Percentiles rank a stretch among this genome's conserved stretches.
phyloP scores from a whole-genome alignment of 2,329 filamentous ascomycete genomes.

The Aspergillus terreus region DNA sequence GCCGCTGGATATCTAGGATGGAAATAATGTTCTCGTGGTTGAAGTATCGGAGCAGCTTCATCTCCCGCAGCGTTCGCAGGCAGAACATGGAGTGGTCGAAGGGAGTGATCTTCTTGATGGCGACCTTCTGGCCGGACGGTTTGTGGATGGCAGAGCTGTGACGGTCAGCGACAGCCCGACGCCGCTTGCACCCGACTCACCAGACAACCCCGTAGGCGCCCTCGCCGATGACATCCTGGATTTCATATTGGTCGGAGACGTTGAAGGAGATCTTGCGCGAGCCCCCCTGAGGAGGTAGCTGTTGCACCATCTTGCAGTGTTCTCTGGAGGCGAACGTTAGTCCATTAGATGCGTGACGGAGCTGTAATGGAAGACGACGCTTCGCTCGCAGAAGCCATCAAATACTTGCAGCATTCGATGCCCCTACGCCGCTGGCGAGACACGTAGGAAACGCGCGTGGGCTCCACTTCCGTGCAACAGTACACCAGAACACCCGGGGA shows the following conservation, averaged over 20 bases:
- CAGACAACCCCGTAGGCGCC: constrained; percentile 98
- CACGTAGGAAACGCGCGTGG: background rate
- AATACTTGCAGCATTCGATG: background rate
- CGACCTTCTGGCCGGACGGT: constrained; percentile 95
- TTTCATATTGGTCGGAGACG: constrained; percentile 98
- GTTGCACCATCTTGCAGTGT: constrained; percentile 38
- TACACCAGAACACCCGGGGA: background rate
- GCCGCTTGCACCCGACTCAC: constrained; percentile 51
- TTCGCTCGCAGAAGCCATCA: background rate
- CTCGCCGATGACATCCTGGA: constrained; percentile 98
- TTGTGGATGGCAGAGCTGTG: constrained; percentile 92
- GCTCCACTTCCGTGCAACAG: background rate
- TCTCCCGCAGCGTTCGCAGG: constrained; percentile 90
- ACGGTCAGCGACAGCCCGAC: constrained; percentile 11
- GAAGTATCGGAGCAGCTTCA: constrained; percentile 98
- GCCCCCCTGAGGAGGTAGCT: constrained; percentile 48
- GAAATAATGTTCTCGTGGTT: constrained; percentile 99
- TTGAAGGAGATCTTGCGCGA: constrained; percentile 98
- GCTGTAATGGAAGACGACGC: background rate
- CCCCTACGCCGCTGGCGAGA: background rate
- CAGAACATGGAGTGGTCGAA: constrained; percentile 99
- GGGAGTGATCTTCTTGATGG: constrained; percentile 99
- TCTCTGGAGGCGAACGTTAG: constrained; percentile 6
- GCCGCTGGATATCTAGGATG: constrained; percentile 98
- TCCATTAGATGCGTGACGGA: background rate